These are phyloP conservation scores for Tuber calosporum DNA, from an alignment of 495 filamentous ascomycete genomes.

Conservation along the genomic window DNA sequence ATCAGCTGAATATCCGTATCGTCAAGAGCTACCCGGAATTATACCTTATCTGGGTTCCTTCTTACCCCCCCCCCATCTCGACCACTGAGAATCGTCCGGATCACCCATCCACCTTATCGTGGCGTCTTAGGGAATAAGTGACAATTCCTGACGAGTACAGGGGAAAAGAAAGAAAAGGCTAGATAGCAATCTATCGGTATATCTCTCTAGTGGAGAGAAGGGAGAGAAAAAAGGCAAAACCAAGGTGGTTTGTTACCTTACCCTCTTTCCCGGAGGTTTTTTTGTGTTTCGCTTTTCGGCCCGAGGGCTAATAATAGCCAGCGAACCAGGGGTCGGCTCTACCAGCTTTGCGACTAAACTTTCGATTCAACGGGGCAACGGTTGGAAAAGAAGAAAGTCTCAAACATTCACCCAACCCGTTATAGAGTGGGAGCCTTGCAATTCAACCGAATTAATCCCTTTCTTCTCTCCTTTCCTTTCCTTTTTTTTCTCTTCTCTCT, in stretches of 20 bases:
- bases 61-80: constrained; percentile 5
- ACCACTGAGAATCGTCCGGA: constrained; percentile 5
- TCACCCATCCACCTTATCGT: constrained; percentile 12
- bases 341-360: neutral
- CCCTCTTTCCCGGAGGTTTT: neutral
- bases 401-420: neutral
- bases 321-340: neutral
- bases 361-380: neutral
- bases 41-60: neutral
- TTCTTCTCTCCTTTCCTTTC: neutral
- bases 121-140: constrained; percentile 20
- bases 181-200: neutral
- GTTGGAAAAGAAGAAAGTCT: constrained; percentile 1
- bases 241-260: too few relatives aligned
- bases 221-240: neutral
- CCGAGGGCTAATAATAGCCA: constrained; percentile 1
- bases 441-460: neutral
- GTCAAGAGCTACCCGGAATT: constrained; percentile 15
- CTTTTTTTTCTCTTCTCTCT: neutral
- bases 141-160: neutral
- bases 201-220: neutral
- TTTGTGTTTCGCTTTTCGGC: neutral
- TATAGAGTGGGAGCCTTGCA: neutral
- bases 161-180: neutral
- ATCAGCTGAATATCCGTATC: constrained; percentile 16